Evolutionary conservation across 148 eudicot species (phyloP), one percentile per base, ranked within the genome.

Genomic region (Fagopyrum tataricum): DNA sequence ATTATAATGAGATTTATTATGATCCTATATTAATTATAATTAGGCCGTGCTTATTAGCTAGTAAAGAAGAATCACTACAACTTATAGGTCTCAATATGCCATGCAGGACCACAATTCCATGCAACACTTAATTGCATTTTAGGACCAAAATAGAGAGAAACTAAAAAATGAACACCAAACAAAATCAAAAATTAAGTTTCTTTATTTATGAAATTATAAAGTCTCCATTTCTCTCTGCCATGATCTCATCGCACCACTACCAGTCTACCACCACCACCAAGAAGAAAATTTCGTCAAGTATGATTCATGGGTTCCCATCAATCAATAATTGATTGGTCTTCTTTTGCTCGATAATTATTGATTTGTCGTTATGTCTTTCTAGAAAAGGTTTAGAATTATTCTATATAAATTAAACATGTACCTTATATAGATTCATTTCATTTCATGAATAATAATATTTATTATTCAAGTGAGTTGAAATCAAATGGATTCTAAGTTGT

Each of bases 281-380:
- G 6, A 12, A 24, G 39, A 11, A 24, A 24, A 4, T 20, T 26
- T 59, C 26, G 37, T 59, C 1, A 59, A 9, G 66, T 14, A 1
- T 6, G 69, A 64, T 62, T 26, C 13, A 31, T 62, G 42, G 42
- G 68, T 62, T 31, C 37, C 37, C 6, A 62, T 31, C 41, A 62
- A 26, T 13, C 68, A 62, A 64, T 37, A 12, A 64, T 64, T 64
- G 69, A 64, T 64, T 64, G 69, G 20, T 64, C 69, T 64, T 64
- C 42, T 37, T 64, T 64, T 64, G 42, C 1, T 14, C 9, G 43
- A 14, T 31, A 31, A 64, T 37, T 64, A 64, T 64, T 64, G 69
- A 31, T 64, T 31, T 64, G 43, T 64, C 41, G 12, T 24, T 61
- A 59, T 24, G 40, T 37, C 18, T 62, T 37, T 18, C 17, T 31